Evolutionary conservation across 208 protist species (phyloP).

Genomic region (Trypanosomatidae sp.): DNA sequence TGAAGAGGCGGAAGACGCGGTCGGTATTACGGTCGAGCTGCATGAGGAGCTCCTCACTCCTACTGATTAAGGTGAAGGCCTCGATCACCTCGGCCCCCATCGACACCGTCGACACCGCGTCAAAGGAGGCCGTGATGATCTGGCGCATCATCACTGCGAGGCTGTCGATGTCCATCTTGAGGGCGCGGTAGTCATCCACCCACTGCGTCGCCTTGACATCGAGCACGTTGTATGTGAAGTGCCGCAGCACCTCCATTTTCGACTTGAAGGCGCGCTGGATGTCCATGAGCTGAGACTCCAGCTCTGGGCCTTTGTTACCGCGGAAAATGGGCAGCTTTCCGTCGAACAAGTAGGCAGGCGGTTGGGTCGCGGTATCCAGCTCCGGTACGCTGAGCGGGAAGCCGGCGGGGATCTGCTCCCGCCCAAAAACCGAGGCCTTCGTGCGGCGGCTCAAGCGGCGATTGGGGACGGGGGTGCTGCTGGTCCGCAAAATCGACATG

Average conservation of each 20-base stretch:
- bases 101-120: conserved; percentile 87
- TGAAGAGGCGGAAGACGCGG: conserved; percentile 90
- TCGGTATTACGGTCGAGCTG: conserved; percentile 93
- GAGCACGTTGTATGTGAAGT: conserved; percentile 95
- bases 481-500: conserved; percentile 6
- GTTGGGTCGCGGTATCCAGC: conserved; percentile 42
- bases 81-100: conserved; percentile 96
- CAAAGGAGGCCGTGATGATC: conserved; percentile 96
- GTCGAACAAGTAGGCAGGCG: conserved; percentile 52
- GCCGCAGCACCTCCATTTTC: conserved; percentile 90
- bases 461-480: conserved; percentile 10
- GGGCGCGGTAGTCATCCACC: conserved; percentile 96
- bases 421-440: conserved; percentile 26
- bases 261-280: conserved; percentile 95
- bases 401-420: conserved; percentile 31
- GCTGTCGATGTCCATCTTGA: conserved; percentile 97
- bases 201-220: conserved; percentile 97
- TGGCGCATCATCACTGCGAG: conserved; percentile 97
- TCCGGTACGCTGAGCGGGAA: conserved; percentile 62
- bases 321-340: conserved; percentile 92
- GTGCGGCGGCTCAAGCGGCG: conserved; percentile 17
- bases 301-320: conserved; percentile 94
- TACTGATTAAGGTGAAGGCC: conserved; percentile 94
- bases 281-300: conserved; percentile 93
- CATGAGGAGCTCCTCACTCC: conserved; percentile 93